phyloP scores from a whole-genome alignment of 495 filamentous ascomycete genomes.

The Thermothielavioides terrestris region DNA sequence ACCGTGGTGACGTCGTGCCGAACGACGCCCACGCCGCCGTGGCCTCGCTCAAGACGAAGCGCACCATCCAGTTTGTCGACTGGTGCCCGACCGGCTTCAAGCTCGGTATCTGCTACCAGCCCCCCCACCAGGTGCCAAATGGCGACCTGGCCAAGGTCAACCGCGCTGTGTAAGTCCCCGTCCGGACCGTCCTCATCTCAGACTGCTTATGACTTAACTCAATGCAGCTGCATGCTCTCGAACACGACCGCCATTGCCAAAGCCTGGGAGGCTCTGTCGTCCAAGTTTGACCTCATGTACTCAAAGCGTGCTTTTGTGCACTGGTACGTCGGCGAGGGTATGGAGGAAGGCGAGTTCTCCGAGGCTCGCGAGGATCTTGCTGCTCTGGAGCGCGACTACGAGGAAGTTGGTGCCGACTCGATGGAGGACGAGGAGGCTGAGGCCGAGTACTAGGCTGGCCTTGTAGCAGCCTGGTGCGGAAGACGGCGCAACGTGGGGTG shows the following conservation, averaged over 20 bases:
- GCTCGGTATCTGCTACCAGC: constrained; percentile 99
- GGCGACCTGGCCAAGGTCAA: constrained; percentile 94
- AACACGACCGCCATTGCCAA: constrained; percentile 99
- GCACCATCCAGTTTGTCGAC: constrained; percentile 98
- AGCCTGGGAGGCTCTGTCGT: constrained; percentile 93
- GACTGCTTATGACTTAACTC: not conserved
- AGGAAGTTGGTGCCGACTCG: constrained; percentile 96
- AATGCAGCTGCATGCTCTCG: constrained; percentile 97
- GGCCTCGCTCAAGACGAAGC: constrained; percentile 93
- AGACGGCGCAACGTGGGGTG: not conserved
- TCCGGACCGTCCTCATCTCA: not conserved
- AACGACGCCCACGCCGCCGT: constrained; percentile 90
- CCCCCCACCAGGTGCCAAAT: constrained; percentile 88
- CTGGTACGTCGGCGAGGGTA: constrained; percentile 99
- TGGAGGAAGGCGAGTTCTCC: constrained; percentile 99
- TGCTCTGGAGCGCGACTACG: constrained; percentile 96
- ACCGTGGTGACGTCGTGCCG: constrained; percentile 96
- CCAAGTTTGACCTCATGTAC: constrained; percentile 99
- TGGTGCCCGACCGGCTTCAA: constrained; percentile 99
- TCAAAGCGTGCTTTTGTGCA: constrained; percentile 99
- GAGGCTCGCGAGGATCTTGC: constrained; percentile 98
- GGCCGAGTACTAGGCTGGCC: constrained; percentile 78
- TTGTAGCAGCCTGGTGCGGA: constrained; percentile 6
- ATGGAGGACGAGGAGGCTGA: constrained; percentile 81
- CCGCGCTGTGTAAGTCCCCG: constrained; percentile 82